phyloP scores from a whole-genome alignment of 1,284 basidiomycete species.

The Phaffia rhodozyma region DNA sequence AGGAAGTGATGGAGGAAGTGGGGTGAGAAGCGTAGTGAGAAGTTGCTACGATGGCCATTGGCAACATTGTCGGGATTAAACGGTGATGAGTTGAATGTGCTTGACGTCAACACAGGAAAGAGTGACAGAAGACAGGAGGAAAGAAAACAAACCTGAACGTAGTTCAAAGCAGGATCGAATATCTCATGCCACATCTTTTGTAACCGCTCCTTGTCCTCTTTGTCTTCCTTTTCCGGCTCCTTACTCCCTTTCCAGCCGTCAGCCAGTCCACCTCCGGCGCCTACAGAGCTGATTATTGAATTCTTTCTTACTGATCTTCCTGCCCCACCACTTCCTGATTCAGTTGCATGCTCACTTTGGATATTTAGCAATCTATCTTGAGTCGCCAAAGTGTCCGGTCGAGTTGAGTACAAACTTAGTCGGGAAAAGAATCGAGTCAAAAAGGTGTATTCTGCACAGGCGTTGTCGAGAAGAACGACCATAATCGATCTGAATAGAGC shows the following conservation, averaged over 20 bases:
- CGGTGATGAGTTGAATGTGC: conserved; percentile 20
- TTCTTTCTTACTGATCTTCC: background rate
- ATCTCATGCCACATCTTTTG: conserved; percentile 71
- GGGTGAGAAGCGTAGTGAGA: conserved; percentile 48
- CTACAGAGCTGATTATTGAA: background rate
- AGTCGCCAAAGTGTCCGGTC: background rate
- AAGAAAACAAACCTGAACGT: conserved; percentile 47
- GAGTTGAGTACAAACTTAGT: background rate
- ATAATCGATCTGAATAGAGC: conserved; percentile 68
- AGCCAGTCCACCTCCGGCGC: background rate
- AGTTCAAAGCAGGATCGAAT: conserved; percentile 75
- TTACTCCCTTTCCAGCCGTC: background rate
- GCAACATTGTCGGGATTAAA: background rate
- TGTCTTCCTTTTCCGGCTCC: conserved; percentile 45
- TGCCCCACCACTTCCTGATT: background rate
- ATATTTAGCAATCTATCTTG: background rate
- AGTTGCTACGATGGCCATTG: conserved; percentile 45
- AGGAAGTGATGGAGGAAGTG: conserved; percentile 48
- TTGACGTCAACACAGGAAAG: background rate
- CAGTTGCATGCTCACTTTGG: conserved; percentile 2
- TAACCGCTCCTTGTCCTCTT: background rate
- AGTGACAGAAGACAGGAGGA: background rate
- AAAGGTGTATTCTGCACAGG: conserved; percentile 79
- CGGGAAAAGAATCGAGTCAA: conserved; percentile 62
- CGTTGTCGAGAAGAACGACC: conserved; percentile 85